phyloP scores from a whole-genome alignment of 345 rosid genomes.

The Eucalyptus polybractea region DNA sequence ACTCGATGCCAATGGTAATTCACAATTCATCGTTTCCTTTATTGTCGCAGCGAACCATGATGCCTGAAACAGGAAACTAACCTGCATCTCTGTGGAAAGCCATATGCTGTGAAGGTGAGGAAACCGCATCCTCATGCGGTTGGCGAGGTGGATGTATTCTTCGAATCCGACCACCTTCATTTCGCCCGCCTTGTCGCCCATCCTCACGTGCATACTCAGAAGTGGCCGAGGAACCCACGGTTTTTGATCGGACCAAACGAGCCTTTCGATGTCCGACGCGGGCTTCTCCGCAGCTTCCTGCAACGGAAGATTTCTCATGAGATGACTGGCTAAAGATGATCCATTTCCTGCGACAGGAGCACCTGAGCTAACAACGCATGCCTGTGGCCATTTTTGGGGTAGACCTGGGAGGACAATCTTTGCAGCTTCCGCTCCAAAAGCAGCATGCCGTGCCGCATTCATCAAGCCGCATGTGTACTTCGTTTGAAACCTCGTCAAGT shows the following conservation, averaged over 20 bases:
- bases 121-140: slow-evolving; percentile 39
- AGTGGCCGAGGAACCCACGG: slow-evolving; percentile 89
- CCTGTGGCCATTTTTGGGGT: slow-evolving; percentile 45
- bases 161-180: slow-evolving; percentile 74
- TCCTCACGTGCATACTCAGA: slow-evolving; percentile 87
- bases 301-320: background rate
- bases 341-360: background rate
- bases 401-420: slow-evolving; percentile 39
- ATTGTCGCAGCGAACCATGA: background rate
- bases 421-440: slow-evolving; percentile 79
- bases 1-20: background rate
- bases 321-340: background rate
- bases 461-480: slow-evolving; percentile 62
- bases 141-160: slow-evolving; percentile 60
- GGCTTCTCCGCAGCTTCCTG: slow-evolving; percentile 15
- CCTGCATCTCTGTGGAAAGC: slow-evolving; percentile 98
- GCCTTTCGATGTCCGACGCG: slow-evolving; percentile 45
- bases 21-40: background rate
- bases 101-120: slow-evolving; percentile 65
- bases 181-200: slow-evolving; percentile 97
- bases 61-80: background rate
- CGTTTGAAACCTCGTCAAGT: slow-evolving; percentile 73
- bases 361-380: background rate
- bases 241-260: slow-evolving; percentile 66
- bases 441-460: slow-evolving; percentile 69